These are phyloP conservation scores for Hypoxylon sp. DNA, from an alignment of 2,329 filamentous ascomycete genomes.

Conservation along the genomic window DNA sequence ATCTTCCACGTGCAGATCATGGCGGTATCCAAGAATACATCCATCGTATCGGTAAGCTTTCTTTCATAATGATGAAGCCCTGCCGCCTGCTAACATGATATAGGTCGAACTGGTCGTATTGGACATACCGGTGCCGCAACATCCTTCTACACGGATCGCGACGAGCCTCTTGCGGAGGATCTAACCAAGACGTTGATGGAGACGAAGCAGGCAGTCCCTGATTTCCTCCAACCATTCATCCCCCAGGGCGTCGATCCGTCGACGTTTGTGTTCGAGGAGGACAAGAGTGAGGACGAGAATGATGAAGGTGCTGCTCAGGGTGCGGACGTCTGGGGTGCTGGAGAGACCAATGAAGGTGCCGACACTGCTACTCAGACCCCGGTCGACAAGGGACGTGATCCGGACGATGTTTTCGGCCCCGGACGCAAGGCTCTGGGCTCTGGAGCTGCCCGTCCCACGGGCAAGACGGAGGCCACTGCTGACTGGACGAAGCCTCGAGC, in stretches of 20 bases:
- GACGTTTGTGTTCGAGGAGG: conserved; percentile 69
- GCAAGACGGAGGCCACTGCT: neutral
- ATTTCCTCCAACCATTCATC: conserved; percentile 79
- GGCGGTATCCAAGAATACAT: conserved; percentile 96
- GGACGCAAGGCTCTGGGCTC: neutral
- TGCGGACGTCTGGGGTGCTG: conserved; percentile 13
- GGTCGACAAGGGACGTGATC: neutral
- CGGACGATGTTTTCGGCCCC: neutral
- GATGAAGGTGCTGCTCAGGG: conserved; percentile 38
- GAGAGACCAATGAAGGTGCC: conserved; percentile 4
- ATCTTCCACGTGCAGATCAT: conserved; percentile 80
- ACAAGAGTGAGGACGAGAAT: conserved; percentile 66
- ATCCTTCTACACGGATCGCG: conserved; percentile 87
- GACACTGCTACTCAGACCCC: neutral
- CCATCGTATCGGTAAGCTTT: conserved; percentile 85
- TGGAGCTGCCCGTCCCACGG: neutral
- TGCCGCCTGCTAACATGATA: conserved; percentile 31
- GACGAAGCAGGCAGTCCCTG: conserved; percentile 82
- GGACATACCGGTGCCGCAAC: conserved; percentile 88
- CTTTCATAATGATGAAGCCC: neutral
- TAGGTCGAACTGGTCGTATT: conserved; percentile 93
- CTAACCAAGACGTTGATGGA: conserved; percentile 88
- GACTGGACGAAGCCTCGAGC: neutral
- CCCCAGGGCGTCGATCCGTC: conserved; percentile 68
- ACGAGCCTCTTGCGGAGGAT: conserved; percentile 79